These are phyloP conservation scores for Sedum album DNA, from an alignment of 164 flowering plant species.

Conservation along the genomic window DNA sequence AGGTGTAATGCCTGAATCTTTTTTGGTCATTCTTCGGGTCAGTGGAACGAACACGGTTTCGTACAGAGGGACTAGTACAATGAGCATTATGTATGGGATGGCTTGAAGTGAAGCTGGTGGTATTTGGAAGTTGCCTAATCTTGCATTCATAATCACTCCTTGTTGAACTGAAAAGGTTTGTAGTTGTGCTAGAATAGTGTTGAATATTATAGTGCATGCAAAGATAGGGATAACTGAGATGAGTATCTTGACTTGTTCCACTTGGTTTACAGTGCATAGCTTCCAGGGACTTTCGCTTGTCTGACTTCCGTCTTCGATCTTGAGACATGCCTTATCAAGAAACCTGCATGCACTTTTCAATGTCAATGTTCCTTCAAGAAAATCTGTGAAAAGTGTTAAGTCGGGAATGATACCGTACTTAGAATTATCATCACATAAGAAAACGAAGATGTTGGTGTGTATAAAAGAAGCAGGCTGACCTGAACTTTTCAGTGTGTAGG, in stretches of 20 bases:
- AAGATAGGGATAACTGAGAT: constrained; percentile 57
- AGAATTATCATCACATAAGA: no score
- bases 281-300: constrained; percentile 57
- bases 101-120: no score
- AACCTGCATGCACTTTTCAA: no score
- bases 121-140: no score
- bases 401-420: no score
- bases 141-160: constrained; percentile 52
- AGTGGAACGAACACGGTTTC: constrained; percentile 55
- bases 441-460: no score
- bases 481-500: constrained; percentile 24
- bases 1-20: constrained; percentile 54
- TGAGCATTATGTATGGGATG: constrained; percentile 58
- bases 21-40: constrained; percentile 39
- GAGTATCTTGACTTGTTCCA: constrained; percentile 61
- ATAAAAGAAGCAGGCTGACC: no score
- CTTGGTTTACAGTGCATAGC: constrained; percentile 56
- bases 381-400: no score
- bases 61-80: constrained; percentile 65
- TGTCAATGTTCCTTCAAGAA: no score
- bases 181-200: no score
- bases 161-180: no score
- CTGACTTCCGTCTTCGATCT: constrained; percentile 23
- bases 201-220: constrained; percentile 68
- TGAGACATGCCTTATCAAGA: no score